A percentile compares a stretch with the other conserved stretches of the same genome.
Evolutionary conservation across 805 yeast species (phyloP).

Genomic region (Deakozyma indianensis): DNA sequence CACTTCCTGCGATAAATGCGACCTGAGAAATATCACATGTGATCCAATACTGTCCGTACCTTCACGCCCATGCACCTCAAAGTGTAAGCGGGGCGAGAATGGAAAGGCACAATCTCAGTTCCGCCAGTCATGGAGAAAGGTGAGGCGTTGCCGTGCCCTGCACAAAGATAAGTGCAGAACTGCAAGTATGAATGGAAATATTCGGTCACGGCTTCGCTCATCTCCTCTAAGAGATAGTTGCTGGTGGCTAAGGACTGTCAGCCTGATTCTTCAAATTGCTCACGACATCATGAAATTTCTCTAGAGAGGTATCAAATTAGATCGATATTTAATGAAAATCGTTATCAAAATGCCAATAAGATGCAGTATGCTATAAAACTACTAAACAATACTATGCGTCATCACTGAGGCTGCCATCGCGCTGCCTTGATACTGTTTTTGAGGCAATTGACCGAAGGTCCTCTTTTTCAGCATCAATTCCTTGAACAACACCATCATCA

Average conservation of each 20-base stretch:
- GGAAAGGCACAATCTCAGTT: too few species aligned
- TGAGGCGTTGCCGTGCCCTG: too few species aligned
- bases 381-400: background rate
- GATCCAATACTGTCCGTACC: too few species aligned
- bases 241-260: background rate
- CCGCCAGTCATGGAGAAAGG: too few species aligned
- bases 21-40: too few species aligned
- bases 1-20: too few species aligned
- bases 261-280: background rate
- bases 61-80: too few species aligned
- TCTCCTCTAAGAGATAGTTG: too few species aligned
- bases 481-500: background rate
- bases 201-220: too few species aligned
- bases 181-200: too few species aligned
- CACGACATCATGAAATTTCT: background rate
- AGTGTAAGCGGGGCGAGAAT: too few species aligned
- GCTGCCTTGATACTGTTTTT: background rate
- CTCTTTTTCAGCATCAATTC: background rate
- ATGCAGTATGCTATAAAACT: background rate
- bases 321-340: background rate
- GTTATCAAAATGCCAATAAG: background rate
- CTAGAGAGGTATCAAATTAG: background rate
- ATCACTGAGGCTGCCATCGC: background rate
- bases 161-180: too few species aligned
- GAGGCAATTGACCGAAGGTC: background rate